Evolutionary conservation across 163 green algal species (phyloP), one percentile per base, ranked within the genome.

Genomic region (Scenedesmus sp.): DNA sequence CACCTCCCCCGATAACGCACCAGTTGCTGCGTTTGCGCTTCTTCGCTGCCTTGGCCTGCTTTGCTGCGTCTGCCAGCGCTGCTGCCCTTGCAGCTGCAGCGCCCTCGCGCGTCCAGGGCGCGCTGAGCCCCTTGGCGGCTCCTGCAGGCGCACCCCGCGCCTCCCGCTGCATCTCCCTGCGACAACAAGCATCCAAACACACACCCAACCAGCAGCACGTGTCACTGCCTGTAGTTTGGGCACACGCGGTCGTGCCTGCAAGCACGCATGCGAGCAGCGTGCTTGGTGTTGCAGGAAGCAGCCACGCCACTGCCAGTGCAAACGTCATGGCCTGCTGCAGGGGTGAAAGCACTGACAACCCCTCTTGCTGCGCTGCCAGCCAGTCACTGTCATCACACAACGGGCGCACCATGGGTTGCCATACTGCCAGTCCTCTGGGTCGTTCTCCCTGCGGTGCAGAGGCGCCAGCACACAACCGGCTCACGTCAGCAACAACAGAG

Each of bases 341-440:
- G n/a, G 20, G 22, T 70, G 20, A 56, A 56, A 7, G 7, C 10
- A 7, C 46, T 56, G 7, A 18, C 46, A 56, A 7, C 10, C 7
- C 46, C 20, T 70, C 1, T n/a, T n/a, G 56, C 56, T 70, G 56
- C n/a, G 56, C 56, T 70, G 56, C 56, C 20, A 10, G 20, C 10
- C 22, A 2, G 10, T n/a, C 30, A 76, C 22, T 1, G 10, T n/a
- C 30, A 76, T 76, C 7, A 15, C 49, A 33, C 70, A 26, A 12
- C 40, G 6, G 7, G 59, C 85, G 33, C 68, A 83, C 85, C 85
- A 90, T 0, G 85, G 85, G 43, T 90, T 90, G 46, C 85, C 85
- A 76, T 85, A 90, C 30, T 46, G 33, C 33, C 46, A 90, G 46
- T 90, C 85, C 46, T 90, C 85, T n/a, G 85, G 85, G 49, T 90